A percentile compares a stretch with the other conserved stretches of the same genome.
These are phyloP conservation scores for Xylariomycetidae sp. DNA, from an alignment of 2,329 filamentous ascomycete species.

Conservation along the genomic window DNA sequence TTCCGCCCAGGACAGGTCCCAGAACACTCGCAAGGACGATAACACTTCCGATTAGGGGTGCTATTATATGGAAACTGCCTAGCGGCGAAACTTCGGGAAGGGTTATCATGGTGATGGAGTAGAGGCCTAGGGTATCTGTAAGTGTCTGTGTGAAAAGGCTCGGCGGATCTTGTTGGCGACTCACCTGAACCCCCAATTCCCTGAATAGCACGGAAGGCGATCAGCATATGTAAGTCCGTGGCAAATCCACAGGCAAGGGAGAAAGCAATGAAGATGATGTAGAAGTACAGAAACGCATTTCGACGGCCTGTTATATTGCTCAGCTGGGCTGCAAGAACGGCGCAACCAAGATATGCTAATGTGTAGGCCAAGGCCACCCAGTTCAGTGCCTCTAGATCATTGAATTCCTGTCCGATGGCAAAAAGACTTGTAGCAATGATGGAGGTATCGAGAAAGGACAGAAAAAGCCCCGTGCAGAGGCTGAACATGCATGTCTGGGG, in stretches of 20 bases:
- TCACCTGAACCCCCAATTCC: slow-evolving; percentile 48
- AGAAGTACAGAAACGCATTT: slow-evolving; percentile 45
- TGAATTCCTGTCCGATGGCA: slow-evolving; percentile 49
- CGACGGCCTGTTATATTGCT: slow-evolving; percentile 52
- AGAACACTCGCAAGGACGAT: slow-evolving; percentile 45
- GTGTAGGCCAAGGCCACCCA: slow-evolving; percentile 55
- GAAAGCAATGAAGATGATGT: slow-evolving; percentile 50
- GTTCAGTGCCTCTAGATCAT: slow-evolving; percentile 39
- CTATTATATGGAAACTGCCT: slow-evolving; percentile 33
- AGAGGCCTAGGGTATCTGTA: slow-evolving; percentile 34
- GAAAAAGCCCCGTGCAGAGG: slow-evolving; percentile 47
- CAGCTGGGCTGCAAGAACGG: slow-evolving; percentile 49
- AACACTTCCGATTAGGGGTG: slow-evolving; percentile 43
- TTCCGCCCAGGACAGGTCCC: slow-evolving; percentile 47
- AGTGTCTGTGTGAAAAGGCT: neutral
- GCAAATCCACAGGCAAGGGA: slow-evolving; percentile 52
- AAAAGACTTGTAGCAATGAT: slow-evolving; percentile 57
- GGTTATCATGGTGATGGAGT: slow-evolving; percentile 52
- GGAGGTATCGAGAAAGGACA: slow-evolving; percentile 55
- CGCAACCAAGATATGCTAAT: slow-evolving; percentile 52
- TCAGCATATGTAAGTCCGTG: slow-evolving; percentile 39
- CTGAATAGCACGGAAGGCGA: slow-evolving; percentile 44
- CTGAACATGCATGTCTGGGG: too few relatives aligned
- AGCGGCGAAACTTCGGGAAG: slow-evolving; percentile 45
- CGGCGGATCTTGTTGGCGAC: too few relatives aligned